Percentiles rank a stretch among this genome's conserved stretches.
These are phyloP conservation scores for Schoenoplectus triqueter DNA, from an alignment of 202 grass and related monocot genomes.

Conservation along the genomic window DNA sequence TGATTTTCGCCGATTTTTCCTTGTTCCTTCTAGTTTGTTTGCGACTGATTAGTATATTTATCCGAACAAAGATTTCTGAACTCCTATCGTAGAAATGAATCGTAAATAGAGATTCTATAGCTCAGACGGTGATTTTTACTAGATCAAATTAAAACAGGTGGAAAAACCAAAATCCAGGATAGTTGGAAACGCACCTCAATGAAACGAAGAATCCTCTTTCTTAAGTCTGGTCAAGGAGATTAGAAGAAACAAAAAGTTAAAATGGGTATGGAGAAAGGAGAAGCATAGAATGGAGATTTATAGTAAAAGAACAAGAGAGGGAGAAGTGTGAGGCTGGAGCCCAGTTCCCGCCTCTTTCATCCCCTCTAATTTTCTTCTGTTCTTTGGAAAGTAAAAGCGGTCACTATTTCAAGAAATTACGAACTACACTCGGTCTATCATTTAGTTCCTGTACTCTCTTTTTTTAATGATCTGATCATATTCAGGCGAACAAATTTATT, in stretches of 20 bases:
- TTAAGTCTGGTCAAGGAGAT: neutral
- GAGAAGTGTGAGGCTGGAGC: neutral
- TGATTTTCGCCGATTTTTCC: neutral
- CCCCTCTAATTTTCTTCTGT: slow-evolving; percentile 21
- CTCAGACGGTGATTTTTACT: neutral
- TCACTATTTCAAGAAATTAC: neutral
- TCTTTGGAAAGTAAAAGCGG: neutral
- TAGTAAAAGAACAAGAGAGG: neutral
- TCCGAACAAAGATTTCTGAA: neutral
- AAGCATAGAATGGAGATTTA: slow-evolving; percentile 29
- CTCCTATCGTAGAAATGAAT: neutral
- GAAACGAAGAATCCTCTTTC: neutral
- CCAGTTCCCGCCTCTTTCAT: slow-evolving; percentile 39
- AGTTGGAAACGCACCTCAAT: slow-evolving; percentile 27
- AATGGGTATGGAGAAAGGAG: slow-evolving; percentile 30
- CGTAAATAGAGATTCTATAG: neutral
- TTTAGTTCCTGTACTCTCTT: neutral
- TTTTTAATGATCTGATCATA: neutral
- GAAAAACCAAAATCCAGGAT: slow-evolving; percentile 6
- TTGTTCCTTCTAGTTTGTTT: neutral
- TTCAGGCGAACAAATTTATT: neutral
- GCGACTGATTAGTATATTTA: neutral
- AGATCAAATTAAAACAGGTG: neutral
- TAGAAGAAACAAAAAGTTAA: slow-evolving; percentile 33
- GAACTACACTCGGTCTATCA: neutral